These are phyloP conservation scores for Spathaspora sp. DNA, from an alignment of 1,139 yeast species.

Conservation along the genomic window DNA sequence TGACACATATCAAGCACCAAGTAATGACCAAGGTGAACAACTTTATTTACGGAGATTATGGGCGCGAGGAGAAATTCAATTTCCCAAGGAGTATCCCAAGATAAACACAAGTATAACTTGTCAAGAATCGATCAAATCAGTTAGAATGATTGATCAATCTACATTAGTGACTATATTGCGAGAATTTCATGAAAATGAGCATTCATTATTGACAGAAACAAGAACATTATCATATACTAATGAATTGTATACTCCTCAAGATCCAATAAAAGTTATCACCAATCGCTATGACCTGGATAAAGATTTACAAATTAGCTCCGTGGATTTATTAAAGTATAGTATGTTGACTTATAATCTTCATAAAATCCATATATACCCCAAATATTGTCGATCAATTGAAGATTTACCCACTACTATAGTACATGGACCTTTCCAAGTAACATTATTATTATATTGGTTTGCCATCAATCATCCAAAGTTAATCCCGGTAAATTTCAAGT, in stretches of 20 bases:
- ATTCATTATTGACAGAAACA: constrained; percentile 23
- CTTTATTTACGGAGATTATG: constrained; percentile 70
- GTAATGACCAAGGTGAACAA: constrained; percentile 18
- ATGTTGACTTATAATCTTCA: constrained; percentile 81
- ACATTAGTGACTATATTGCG: constrained; percentile 49
- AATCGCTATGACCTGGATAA: background rate
- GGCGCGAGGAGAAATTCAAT: constrained; percentile 66
- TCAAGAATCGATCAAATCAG: constrained; percentile 41
- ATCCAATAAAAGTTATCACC: background rate
- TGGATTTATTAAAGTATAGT: constrained; percentile 49
- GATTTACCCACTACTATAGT: constrained; percentile 61
- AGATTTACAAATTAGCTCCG: constrained; percentile 7
- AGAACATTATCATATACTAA: constrained; percentile 41
- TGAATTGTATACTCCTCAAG: constrained; percentile 15
- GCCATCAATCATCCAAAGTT: constrained; percentile 16
- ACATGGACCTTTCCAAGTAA: constrained; percentile 80
- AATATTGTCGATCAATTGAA: constrained; percentile 54
- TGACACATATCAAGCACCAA: constrained; percentile 77
- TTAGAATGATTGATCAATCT: constrained; percentile 33
- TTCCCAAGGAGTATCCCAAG: constrained; percentile 15
- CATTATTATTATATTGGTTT: constrained; percentile 56
- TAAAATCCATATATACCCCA: constrained; percentile 68
- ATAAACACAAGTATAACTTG: constrained; percentile 25
- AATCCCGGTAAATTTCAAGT: constrained; percentile 31
- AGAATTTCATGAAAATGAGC: constrained; percentile 20